Evolutionary conservation across 2,329 filamentous ascomycete species (phyloP).

Genomic region (Chrysosporium queenslandicum): DNA sequence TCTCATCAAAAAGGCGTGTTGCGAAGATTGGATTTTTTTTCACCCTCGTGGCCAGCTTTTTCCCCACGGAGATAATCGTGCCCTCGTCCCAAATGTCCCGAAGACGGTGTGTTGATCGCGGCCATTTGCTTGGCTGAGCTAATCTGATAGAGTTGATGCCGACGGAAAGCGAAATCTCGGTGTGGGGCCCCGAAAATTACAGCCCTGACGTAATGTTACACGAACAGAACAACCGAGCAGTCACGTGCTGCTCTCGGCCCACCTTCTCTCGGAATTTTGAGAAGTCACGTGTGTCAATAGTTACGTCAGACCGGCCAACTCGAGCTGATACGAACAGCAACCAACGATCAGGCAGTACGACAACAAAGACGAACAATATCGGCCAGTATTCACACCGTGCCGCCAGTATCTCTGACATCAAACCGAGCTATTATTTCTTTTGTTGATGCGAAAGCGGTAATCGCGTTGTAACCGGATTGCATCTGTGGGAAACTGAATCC

Average conservation of each 20-base stretch:
- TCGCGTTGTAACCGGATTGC: neutral
- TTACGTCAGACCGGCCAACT: no score
- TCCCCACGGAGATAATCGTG: neutral
- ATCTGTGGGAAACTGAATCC: neutral
- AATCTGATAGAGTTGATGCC: conserved; percentile 5
- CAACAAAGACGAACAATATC: neutral
- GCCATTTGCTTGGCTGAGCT: neutral
- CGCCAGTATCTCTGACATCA: no score
- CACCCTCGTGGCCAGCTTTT: no score
- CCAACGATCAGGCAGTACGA: no score
- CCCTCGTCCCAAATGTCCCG: conserved; percentile 4
- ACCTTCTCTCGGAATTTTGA: neutral
- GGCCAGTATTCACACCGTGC: neutral
- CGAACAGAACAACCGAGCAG: neutral
- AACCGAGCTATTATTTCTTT: no score
- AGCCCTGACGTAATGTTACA: conserved; percentile 7
- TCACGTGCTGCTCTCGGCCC: neutral
- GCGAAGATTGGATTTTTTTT: neutral
- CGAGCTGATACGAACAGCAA: no score
- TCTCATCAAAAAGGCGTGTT: neutral
- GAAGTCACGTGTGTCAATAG: neutral
- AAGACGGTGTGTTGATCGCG: neutral
- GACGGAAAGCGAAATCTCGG: conserved; percentile 14
- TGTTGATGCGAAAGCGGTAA: no score
- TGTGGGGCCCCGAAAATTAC: conserved; percentile 10